These are phyloP conservation scores for Spathaspora sp. DNA, from an alignment of 805 yeast species.

Conservation along the genomic window DNA sequence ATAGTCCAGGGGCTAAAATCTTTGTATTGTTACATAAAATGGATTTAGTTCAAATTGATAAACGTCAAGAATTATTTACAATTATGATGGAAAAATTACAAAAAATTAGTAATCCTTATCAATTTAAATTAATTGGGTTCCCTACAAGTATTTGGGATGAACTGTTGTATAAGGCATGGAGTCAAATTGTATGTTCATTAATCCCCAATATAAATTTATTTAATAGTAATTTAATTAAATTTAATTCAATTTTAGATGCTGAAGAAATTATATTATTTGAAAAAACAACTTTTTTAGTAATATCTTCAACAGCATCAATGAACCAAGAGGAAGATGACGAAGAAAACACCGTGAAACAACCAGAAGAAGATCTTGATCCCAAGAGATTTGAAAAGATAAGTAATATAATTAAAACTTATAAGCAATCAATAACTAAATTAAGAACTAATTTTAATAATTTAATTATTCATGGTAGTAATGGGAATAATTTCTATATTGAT, in stretches of 20 bases:
- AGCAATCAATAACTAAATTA: constrained; percentile 85
- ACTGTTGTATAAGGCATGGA: constrained; percentile 94
- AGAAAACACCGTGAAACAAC: not conserved
- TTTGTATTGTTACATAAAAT: constrained; percentile 91
- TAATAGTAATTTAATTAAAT: constrained; percentile 68
- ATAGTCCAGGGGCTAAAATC: constrained; percentile 86
- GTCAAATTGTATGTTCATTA: constrained; percentile 88
- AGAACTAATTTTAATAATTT: constrained; percentile 80
- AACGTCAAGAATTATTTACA: constrained; percentile 76
- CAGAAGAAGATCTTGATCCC: constrained; percentile 57
- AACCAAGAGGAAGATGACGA: constrained; percentile 16
- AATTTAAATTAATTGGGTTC: constrained; percentile 73
- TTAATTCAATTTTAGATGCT: constrained; percentile 74
- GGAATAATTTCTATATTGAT: constrained; percentile 46
- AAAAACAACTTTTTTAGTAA: constrained; percentile 84
- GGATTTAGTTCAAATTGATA: constrained; percentile 88
- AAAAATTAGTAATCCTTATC: constrained; percentile 63
- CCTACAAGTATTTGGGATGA: constrained; percentile 98
- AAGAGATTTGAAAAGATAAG: constrained; percentile 92
- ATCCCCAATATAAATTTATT: constrained; percentile 87
- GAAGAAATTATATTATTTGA: constrained; percentile 90
- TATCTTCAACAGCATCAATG: constrained; percentile 54
- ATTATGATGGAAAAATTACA: constrained; percentile 82
- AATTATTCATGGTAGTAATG: constrained; percentile 58
- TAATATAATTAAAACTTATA: constrained; percentile 88